These are phyloP conservation scores for Coemansia sp. DNA, from an alignment of 192 early-diverging fungal species.

Conservation along the genomic window DNA sequence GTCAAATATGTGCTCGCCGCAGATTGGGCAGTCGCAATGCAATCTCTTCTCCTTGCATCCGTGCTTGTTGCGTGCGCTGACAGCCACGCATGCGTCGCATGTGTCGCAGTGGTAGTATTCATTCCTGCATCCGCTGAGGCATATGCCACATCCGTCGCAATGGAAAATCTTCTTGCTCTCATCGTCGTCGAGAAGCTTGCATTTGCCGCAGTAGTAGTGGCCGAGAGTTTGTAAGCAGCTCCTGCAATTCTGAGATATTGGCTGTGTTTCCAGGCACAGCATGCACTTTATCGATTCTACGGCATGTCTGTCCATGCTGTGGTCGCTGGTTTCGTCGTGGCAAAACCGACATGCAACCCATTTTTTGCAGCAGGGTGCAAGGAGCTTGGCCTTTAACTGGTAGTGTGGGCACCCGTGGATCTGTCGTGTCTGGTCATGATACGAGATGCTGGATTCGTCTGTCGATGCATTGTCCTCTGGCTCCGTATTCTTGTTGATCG, in stretches of 20 bases:
- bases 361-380: slow-evolving; percentile 69
- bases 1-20: slow-evolving; percentile 93
- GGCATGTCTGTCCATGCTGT: slow-evolving; percentile 66
- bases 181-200: slow-evolving; percentile 91
- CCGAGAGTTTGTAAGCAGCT: slow-evolving; percentile 66
- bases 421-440: slow-evolving; percentile 9
- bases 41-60: slow-evolving; percentile 90
- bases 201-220: slow-evolving; percentile 82
- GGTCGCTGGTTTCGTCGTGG: slow-evolving; percentile 67
- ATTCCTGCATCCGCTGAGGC: slow-evolving; percentile 75
- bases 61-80: slow-evolving; percentile 71
- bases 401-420: slow-evolving; percentile 46
- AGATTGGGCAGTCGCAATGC: slow-evolving; percentile 94
- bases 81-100: slow-evolving; percentile 90
- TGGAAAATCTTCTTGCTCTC: slow-evolving; percentile 86
- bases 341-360: slow-evolving; percentile 79
- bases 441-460: slow-evolving; percentile 6
- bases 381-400: slow-evolving; percentile 44
- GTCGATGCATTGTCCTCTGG: not conserved
- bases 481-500: not conserved
- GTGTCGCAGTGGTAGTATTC: slow-evolving; percentile 92
- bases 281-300: slow-evolving; percentile 91
- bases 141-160: slow-evolving; percentile 91
- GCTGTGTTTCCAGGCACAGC: slow-evolving; percentile 81
- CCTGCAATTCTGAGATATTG: slow-evolving; percentile 69